Conservation (phyloP, 75 land plant genomes). For the Pseudotsuga menziesii region DNA sequence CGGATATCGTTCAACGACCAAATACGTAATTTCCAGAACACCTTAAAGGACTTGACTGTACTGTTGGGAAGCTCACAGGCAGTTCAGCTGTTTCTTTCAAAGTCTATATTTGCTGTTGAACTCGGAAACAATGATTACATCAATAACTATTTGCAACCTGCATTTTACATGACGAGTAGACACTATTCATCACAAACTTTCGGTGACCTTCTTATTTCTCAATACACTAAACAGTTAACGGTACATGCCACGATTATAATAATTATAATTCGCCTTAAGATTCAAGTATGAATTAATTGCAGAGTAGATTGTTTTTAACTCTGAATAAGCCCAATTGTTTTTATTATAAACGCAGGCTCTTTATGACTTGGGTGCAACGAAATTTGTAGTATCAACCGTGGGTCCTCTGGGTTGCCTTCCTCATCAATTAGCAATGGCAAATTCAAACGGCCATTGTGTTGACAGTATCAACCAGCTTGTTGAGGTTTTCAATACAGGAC, state of each 20-base stretch:
- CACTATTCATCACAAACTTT: conserved; percentile 11
- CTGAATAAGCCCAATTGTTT: not conserved
- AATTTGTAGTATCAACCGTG: conserved; percentile 49
- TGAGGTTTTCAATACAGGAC: not conserved
- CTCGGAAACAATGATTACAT: conserved; percentile 32
- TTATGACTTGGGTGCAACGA: conserved; percentile 82
- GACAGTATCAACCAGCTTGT: not conserved
- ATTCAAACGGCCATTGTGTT: not conserved
- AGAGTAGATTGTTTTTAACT: not conserved
- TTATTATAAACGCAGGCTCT: conserved; percentile 45
- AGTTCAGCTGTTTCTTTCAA: not conserved
- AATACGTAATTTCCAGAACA: not conserved
- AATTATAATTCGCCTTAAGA: not conserved
- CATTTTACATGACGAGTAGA: conserved; percentile 8
- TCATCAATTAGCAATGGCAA: not conserved
- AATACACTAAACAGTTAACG: conserved; percentile 47
- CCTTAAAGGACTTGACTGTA: not conserved
- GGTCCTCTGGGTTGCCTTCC: conserved; percentile 73
- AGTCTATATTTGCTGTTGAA: conserved; percentile 8
- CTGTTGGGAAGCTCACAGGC: conserved; percentile 7
- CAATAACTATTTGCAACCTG: conserved; percentile 25
- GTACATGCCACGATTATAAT: conserved; percentile 13
- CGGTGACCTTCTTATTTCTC: conserved; percentile 34
- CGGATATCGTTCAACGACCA: not conserved
- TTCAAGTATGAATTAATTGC: not conserved